Conservation (phyloP, 2,329 filamentous ascomycete genomes). For the Fusarium paranaense region DNA sequence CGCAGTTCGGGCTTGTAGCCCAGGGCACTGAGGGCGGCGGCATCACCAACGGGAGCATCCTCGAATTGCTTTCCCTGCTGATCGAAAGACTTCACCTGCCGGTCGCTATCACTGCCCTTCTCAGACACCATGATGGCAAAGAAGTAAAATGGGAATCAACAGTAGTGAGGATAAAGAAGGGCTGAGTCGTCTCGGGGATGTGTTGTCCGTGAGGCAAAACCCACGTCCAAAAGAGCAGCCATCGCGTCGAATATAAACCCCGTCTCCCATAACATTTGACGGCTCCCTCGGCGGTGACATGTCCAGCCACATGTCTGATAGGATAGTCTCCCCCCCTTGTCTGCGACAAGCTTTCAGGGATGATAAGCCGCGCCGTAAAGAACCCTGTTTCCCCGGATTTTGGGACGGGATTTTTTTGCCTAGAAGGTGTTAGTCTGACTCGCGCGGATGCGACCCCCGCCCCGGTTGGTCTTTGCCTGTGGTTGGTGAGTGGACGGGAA, state of each 20-base stretch:
- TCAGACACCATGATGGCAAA: conserved; percentile 20
- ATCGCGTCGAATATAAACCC: conserved; percentile 26
- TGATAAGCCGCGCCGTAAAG: conserved; percentile 2
- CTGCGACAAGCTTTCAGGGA: conserved; percentile 8
- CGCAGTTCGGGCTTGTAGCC: conserved; percentile 58
- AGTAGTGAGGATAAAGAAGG: neutral
- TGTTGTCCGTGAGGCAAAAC: neutral
- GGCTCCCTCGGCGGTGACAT: conserved; percentile 7
- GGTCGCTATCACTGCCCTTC: conserved; percentile 26
- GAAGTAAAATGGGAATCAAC: neutral
- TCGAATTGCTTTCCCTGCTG: conserved; percentile 13
- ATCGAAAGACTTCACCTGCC: neutral
- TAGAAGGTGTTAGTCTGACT: conserved; percentile 22
- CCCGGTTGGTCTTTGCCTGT: neutral
- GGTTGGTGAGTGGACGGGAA: conserved; percentile 20
- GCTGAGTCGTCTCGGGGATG: neutral
- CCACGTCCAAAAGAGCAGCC: neutral
- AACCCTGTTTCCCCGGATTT: conserved; percentile 28
- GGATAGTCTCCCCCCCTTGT: conserved; percentile 5
- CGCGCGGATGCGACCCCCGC: conserved; percentile 13
- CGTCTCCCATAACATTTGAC: conserved; percentile 11
- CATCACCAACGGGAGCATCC: conserved; percentile 8
- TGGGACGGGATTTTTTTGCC: conserved; percentile 31
- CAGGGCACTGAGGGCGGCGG: conserved; percentile 52
- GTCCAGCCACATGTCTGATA: conserved; percentile 8